Conservation (phyloP, 176 grass and related monocot genomes). For the Triticum urartu region DNA sequence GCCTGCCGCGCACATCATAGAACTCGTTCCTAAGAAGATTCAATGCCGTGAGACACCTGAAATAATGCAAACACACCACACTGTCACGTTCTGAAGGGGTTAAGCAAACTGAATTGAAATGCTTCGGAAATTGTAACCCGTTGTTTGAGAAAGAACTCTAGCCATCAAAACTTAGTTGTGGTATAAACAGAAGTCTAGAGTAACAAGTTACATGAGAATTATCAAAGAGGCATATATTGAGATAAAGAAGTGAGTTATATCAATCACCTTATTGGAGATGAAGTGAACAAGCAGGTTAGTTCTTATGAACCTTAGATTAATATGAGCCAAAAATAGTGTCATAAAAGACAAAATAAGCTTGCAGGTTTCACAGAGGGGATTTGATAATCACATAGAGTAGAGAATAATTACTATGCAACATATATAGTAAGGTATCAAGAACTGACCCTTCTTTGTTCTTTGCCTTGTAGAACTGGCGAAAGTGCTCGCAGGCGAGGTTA, state of each 20-base stretch:
- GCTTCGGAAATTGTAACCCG: neutral
- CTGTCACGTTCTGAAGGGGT: no score
- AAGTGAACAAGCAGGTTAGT: neutral
- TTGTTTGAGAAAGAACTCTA: neutral
- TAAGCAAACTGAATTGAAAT: no score
- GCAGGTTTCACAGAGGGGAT: neutral
- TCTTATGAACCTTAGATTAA: neutral
- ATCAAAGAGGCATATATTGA: neutral
- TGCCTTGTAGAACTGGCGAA: conserved; percentile 50
- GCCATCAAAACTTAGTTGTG: neutral
- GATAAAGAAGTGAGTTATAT: neutral
- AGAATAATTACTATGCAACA: neutral
- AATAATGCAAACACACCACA: neutral
- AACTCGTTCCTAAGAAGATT: conserved; percentile 61
- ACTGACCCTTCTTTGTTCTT: conserved; percentile 67
- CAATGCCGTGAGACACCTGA: conserved; percentile 62
- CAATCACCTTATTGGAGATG: neutral
- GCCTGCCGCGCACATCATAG: conserved; percentile 56
- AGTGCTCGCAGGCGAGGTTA: conserved; percentile 25
- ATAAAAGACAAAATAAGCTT: neutral
- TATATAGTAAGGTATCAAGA: conserved; percentile 7
- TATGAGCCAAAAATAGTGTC: neutral
- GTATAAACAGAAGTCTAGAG: neutral
- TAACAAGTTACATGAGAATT: neutral
- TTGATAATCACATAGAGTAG: neutral